Evolutionary conservation across 2,329 filamentous ascomycete genomes (phyloP), one percentile per base, ranked within the genome.

Genomic region (Daldinia sp.): DNA sequence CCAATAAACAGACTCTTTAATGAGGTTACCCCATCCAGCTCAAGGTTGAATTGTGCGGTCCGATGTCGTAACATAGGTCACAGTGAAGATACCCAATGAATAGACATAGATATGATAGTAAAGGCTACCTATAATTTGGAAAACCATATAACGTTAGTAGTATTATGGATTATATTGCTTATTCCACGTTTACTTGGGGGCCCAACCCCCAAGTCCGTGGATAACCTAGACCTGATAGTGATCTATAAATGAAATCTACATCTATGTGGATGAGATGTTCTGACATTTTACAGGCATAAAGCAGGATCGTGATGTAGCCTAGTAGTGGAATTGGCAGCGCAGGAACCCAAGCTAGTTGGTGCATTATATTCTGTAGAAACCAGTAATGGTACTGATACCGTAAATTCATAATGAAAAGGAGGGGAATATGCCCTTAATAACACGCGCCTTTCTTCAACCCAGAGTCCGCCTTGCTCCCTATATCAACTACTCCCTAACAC

Each of bases 1-100:
- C 35, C 42, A 62, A 62, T 61, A 66, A 64, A 69, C 39, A 26
- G 23, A 35, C 46, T 60, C 42, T 60, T 15, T 20, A 66, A 66
- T 53, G 13, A 63, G 60, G 33, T 30, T 44, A 9, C 42, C 41
- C 26, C 39, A 28, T 33, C 23, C 23, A 23, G 50, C 48, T 42
- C 7, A 20, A 50, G 55, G 50, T 42, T 13, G 41, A 56, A 53
- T 33, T 42, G 4, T 42, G 42, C 37, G 58, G 50, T n/a, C 20
- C 4, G 44, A 30, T 35, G 58, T 56, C 54, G 54, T 53, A 4
- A 20, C 50, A 46, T 53, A 6, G 35, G 56, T 26, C 15, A 18
- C 35, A 48, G 44, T 54, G 51, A 51, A 57, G 51, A 26, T 68
- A 48, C 18, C n/a, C 46, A 46, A 65, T 64, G 12, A 65, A 57